Conservation (phyloP, 371 early-diverging fungal species). For the Apophysomyces trapeziformis region DNA sequence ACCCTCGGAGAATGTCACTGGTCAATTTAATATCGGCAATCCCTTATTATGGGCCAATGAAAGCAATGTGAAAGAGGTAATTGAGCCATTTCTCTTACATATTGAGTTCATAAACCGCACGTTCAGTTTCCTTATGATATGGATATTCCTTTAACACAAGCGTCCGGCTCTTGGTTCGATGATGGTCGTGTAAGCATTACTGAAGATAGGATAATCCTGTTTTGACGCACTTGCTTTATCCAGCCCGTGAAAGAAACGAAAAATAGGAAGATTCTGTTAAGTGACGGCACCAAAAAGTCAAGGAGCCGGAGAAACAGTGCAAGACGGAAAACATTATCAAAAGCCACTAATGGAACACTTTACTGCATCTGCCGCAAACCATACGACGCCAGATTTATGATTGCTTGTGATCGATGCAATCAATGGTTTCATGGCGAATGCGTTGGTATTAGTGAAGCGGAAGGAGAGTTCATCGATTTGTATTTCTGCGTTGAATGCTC, state of each 20-base stretch:
- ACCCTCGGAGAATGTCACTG: constrained; percentile 12
- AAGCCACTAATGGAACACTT: constrained; percentile 18
- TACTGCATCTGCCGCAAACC: constrained; percentile 63
- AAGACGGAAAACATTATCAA: neutral
- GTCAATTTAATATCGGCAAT: constrained; percentile 21
- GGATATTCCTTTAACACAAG: neutral
- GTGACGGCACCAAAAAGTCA: neutral
- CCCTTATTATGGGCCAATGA: constrained; percentile 20
- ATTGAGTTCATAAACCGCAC: neutral
- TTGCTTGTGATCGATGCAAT: constrained; percentile 68
- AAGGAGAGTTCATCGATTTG: constrained; percentile 60
- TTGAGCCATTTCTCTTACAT: neutral
- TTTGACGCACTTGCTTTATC: neutral
- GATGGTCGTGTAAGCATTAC: neutral
- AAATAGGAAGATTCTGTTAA: neutral
- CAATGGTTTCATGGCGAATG: constrained; percentile 75
- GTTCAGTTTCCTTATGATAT: neutral
- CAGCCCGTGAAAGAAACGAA: neutral
- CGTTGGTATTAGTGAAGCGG: constrained; percentile 60
- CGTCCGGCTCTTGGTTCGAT: constrained; percentile 5
- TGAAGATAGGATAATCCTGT: neutral
- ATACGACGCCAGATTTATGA: constrained; percentile 65
- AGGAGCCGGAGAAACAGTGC: constrained; percentile 17
- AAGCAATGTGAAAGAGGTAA: constrained; percentile 17
- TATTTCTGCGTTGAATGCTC: constrained; percentile 62